Evolutionary conservation across 768 basidiomycete genomes (phyloP), one percentile per base, ranked within the genome.

Genomic region (Xerocomus spinulosus): DNA sequence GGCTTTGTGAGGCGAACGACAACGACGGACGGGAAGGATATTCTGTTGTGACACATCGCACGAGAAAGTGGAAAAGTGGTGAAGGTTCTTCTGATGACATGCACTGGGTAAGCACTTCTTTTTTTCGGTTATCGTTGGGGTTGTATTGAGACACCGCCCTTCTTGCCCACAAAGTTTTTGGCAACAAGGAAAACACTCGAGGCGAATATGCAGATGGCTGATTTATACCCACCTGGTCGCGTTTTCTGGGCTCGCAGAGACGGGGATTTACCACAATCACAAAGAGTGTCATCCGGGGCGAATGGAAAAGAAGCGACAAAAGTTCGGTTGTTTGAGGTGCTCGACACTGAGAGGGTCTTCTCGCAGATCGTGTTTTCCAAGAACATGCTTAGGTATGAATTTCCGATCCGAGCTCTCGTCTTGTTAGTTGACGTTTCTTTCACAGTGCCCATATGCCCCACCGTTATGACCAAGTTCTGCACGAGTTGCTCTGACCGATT

Each of bases 221-320:
- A 82, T 54, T 75, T 88, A 62, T 89, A 79, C 52, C 88, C 88
- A 12, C 85, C 89, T 0, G 89, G 87, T 3, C 76, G 81, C 8
- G 81, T 91, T 14, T 73, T 87, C 26, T 90, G 87, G 88, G 88
- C 83, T 5, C 72, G 89, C 63, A 77, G 85, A 47, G 82, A 90
- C 48, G 74, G 76, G 39, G 84, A 88, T 63, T 62, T 91, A 20
- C 80, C 83, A 45, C 77, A 77, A 9, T 70, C 78, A 1, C 67
- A 70, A 51, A 50, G 60, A 43, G 32, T 56, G 36, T 51, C 62
- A 21, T 56, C 54, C 7, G 23, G 40, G 10, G 29, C 48, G 13
- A 51, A 51, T 30, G 56, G 49, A 9, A 54, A 60, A 18, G 63
- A 61, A 9, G 63, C 65, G n/a, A 73, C 80, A 28, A 82, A 81